Evolutionary conservation across 495 filamentous ascomycete genomes (phyloP).

Genomic region (Hyaloscypha bicolor): DNA sequence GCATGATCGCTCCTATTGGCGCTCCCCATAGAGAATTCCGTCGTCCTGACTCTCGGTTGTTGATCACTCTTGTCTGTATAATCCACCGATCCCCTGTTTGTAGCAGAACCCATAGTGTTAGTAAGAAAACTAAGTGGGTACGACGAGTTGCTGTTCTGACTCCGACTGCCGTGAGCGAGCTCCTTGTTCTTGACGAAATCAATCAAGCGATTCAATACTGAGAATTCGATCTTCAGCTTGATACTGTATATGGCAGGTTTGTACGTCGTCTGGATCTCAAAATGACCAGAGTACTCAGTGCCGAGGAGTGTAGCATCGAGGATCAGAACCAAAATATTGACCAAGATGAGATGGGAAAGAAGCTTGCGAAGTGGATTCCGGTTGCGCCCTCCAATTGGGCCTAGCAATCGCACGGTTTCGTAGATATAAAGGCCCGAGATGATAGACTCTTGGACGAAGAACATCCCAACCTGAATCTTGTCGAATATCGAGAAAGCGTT

Average conservation of each 20-base stretch:
- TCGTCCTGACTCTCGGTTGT: neutral
- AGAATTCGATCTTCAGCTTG: slow-evolving; percentile 67
- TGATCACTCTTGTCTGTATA: neutral
- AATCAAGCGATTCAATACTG: slow-evolving; percentile 58
- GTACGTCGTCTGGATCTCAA: slow-evolving; percentile 56
- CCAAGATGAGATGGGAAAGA: slow-evolving; percentile 51
- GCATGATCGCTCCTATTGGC: neutral
- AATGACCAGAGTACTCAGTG: slow-evolving; percentile 53
- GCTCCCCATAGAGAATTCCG: neutral
- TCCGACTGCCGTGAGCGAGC: slow-evolving; percentile 2
- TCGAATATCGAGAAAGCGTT: slow-evolving; percentile 57
- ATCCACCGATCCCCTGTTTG: neutral
- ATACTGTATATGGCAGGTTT: slow-evolving; percentile 64
- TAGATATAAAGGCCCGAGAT: slow-evolving; percentile 61
- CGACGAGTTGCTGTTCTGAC: neutral
- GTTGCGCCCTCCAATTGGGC: slow-evolving; percentile 17
- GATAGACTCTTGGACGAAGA: slow-evolving; percentile 59
- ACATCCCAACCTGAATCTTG: slow-evolving; percentile 57
- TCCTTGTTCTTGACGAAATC: slow-evolving; percentile 21
- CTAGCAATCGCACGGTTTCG: slow-evolving; percentile 49
- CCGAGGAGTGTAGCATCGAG: slow-evolving; percentile 53
- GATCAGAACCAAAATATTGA: slow-evolving; percentile 48
- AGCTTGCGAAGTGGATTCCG: slow-evolving; percentile 27
- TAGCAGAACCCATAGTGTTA: neutral
- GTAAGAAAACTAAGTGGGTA: neutral